These are phyloP conservation scores for Kwoniella bestiolae DNA, from an alignment of 768 basidiomycete species.

Conservation along the genomic window DNA sequence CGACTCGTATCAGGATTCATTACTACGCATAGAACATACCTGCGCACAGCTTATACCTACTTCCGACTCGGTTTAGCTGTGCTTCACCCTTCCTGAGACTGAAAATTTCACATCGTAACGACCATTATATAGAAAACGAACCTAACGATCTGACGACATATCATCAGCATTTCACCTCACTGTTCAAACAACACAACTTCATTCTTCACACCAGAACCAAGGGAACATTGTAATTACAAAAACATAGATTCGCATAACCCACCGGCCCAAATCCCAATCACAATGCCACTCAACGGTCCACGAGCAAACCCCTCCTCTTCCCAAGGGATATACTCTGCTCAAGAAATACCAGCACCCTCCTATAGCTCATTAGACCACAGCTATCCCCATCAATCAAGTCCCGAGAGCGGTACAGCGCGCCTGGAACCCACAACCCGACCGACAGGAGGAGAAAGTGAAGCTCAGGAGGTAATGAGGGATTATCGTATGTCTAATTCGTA, in stretches of 20 bases:
- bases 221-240: no score
- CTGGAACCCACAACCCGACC: constrained; percentile 8
- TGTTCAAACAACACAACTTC: not conserved
- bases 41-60: not conserved
- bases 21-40: no score
- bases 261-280: not conserved
- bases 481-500: constrained; percentile 1
- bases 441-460: not conserved
- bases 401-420: constrained; percentile 9
- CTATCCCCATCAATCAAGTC: constrained; percentile 19
- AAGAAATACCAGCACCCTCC: not conserved
- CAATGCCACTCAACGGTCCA: not conserved
- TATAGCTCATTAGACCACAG: not conserved
- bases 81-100: not conserved
- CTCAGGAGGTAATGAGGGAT: constrained; percentile 10
- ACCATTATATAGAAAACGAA: not conserved
- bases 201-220: no score
- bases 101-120: no score
- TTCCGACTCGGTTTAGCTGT: not conserved
- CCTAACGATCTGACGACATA: not conserved
- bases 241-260: no score
- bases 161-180: not conserved
- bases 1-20: not conserved
- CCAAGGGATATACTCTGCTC: not conserved
- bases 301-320: not conserved